These are phyloP conservation scores for Colletotrichum euphorbiae DNA, from an alignment of 2,329 filamentous ascomycete genomes.

Conservation along the genomic window DNA sequence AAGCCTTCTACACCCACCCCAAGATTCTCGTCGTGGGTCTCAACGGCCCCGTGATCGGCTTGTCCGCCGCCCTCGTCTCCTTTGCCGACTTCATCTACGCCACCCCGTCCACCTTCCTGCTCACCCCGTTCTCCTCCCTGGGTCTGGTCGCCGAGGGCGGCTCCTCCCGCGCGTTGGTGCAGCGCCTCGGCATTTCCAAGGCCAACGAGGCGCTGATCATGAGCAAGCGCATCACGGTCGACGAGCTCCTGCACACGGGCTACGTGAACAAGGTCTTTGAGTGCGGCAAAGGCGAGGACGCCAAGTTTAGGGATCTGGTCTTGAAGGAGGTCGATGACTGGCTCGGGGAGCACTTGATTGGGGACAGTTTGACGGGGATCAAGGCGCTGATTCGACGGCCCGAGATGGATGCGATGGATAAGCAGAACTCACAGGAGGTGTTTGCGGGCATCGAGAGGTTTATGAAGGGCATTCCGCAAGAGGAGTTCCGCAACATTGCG, in stretches of 20 bases:
- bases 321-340: constrained; percentile 83
- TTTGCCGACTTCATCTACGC: constrained; percentile 95
- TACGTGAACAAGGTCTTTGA: constrained; percentile 89
- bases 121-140: constrained; percentile 91
- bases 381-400: constrained; percentile 85
- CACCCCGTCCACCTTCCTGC: constrained; percentile 82
- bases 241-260: constrained; percentile 79
- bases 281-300: constrained; percentile 67
- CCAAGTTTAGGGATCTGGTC: constrained; percentile 77
- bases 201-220: constrained; percentile 95
- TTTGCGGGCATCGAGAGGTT: constrained; percentile 89
- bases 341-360: constrained; percentile 82
- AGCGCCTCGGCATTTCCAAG: constrained; percentile 81
- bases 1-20: constrained; percentile 91
- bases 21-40: constrained; percentile 93
- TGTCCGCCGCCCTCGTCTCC: constrained; percentile 84
- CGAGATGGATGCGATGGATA: constrained; percentile 78
- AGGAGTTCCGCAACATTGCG: constrained; percentile 88
- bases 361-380: constrained; percentile 82
- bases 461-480: constrained; percentile 81
- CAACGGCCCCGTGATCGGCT: constrained; percentile 91
- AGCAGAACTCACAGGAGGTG: constrained; percentile 84
- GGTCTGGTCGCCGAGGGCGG: constrained; percentile 92
- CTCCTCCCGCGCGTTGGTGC: constrained; percentile 81
- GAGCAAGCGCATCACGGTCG: constrained; percentile 79